Base-by-base conservation (phyloP, 352 stramenopile genomes). In the Aphanomyces stellatus region DNA sequence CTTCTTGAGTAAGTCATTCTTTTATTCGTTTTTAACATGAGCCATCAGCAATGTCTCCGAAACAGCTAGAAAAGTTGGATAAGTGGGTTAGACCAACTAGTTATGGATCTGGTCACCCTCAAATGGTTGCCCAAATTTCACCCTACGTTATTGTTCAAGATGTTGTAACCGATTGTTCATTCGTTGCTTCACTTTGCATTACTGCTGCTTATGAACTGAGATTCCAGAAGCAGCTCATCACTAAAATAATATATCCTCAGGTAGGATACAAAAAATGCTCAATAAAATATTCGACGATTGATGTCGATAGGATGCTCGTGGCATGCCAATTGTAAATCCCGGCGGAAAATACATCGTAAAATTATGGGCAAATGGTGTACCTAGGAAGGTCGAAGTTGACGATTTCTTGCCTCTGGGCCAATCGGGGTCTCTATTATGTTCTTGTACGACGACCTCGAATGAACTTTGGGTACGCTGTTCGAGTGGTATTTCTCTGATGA, bases 321-420 rank as follows among this genome's bases (percentile, higher is more conserved):
- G 80, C 0, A 69, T 70, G 25, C 87, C 87, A 15, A 71, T 86
- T 11, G 86, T 88, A 71, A 99, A 98, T 74, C 90, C 91, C 2
- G 75, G 74, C 3, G 97, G 97, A 2, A 98, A 98, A 62, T 99
- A 99, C 68, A 88, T 98, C 41, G 92, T 99, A 0, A 98, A 98
- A 67, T 76, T 99, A 3, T 98, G 92, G 87, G 84, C 97, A 0
- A 98, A 98, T 66, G 97, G 97, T 27, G 86, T 98, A 22, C 88
- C 81, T 2, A 74, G 90, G 11, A 96, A 95, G 60, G 90, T 99
- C 4, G 80, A 97, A 27, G 94, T 99, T 57, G 97, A 99, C 69
- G 96, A 99, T 62, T 73, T 84, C 6, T 73, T 99, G 15, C 96
- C 96, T 2, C 84, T 98, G 15, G 95, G 91, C 41, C 69, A 63